phyloP scores from a whole-genome alignment of 768 basidiomycete genomes.

The Leccinum broughii region DNA sequence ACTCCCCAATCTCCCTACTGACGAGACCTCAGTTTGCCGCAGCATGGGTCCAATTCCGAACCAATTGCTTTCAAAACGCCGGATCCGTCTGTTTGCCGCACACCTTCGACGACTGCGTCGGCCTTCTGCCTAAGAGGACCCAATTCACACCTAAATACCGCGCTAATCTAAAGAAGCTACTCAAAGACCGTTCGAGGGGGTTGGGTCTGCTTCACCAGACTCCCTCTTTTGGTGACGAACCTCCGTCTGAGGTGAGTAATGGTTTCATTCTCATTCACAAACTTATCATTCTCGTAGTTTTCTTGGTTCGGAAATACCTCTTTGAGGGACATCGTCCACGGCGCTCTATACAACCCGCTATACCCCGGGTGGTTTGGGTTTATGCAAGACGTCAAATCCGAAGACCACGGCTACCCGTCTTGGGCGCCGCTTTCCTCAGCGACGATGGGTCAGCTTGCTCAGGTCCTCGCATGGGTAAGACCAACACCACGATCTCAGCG shows the following conservation, averaged over 20 bases:
- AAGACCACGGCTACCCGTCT: background rate
- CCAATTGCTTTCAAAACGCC: too few relatives aligned
- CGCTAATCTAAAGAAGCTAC: background rate
- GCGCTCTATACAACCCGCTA: background rate
- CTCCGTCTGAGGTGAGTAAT: too few relatives aligned
- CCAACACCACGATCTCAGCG: background rate
- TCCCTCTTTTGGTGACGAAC: background rate
- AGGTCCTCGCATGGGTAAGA: background rate
- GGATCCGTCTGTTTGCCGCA: too few relatives aligned
- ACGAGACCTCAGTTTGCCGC: too few relatives aligned
- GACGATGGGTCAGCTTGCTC: background rate
- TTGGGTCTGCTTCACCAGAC: background rate
- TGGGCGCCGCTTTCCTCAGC: background rate
- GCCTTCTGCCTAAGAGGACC: background rate
- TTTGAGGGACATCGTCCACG: background rate
- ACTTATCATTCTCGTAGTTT: background rate
- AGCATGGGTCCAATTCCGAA: too few relatives aligned
- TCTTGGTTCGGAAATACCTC: background rate
- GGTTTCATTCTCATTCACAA: background rate
- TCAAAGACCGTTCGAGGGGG: background rate
- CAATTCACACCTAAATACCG: background rate
- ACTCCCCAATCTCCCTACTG: too few relatives aligned
- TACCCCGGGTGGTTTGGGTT: background rate
- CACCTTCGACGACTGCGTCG: background rate
- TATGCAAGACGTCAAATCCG: background rate